These are phyloP conservation scores for Yamadazyma diospyri DNA, from an alignment of 1,139 yeast species.

Conservation along the genomic window DNA sequence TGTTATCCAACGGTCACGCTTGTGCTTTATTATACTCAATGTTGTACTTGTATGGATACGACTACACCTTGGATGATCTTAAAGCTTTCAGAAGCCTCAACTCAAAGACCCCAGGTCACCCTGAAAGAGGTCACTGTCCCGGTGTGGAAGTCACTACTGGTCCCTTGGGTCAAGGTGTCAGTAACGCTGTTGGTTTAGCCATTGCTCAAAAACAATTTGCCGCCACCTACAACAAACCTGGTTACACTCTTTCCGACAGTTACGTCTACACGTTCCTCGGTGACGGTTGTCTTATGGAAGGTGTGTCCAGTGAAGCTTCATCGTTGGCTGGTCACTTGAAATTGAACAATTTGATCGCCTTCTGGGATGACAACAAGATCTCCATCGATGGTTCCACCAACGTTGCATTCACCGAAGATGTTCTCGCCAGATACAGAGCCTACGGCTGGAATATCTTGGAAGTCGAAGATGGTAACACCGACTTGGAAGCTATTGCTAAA, in stretches of 20 bases:
- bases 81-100: conserved; percentile 86
- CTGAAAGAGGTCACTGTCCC: conserved; percentile 73
- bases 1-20: conserved; percentile 95
- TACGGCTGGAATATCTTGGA: conserved; percentile 91
- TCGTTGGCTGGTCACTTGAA: conserved; percentile 96
- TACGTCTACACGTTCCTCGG: conserved; percentile 83
- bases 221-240: conserved; percentile 92
- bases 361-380: conserved; percentile 97
- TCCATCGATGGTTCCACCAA: conserved; percentile 94
- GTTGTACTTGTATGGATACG: conserved; percentile 84
- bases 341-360: conserved; percentile 89
- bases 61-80: conserved; percentile 78
- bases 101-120: conserved; percentile 97
- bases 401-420: conserved; percentile 94
- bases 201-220: conserved; percentile 91
- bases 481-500: conserved; percentile 63
- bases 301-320: conserved; percentile 91
- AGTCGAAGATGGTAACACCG: conserved; percentile 80
- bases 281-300: conserved; percentile 99
- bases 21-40: conserved; percentile 87
- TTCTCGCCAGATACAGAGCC: conserved; percentile 76
- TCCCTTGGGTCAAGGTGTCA: conserved; percentile 98
- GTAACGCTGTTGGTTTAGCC: conserved; percentile 96
- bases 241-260: conserved; percentile 64
- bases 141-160: conserved; percentile 99